Conservation (phyloP, 225 moss, liverwort and hornwort species). For the Marchantia polymorpha region DNA sequence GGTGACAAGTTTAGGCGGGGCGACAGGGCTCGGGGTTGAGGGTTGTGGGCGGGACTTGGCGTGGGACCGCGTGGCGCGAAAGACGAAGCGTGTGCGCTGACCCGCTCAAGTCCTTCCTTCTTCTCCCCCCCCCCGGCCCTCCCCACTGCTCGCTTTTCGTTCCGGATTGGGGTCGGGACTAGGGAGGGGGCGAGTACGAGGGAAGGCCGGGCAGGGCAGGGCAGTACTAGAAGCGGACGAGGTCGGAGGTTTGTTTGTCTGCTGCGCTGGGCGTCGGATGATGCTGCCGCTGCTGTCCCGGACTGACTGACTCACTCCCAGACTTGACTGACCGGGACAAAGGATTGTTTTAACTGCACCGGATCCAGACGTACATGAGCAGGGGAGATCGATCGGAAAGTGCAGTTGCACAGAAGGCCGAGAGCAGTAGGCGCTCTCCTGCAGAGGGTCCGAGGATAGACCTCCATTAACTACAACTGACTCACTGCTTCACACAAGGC, state of each 20-base stretch:
- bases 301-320: background rate
- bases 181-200: background rate
- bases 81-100: slow-evolving; percentile 14
- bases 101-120: background rate
- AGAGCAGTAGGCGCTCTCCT: background rate
- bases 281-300: background rate
- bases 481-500: background rate
- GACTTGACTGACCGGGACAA: background rate
- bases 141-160: background rate
- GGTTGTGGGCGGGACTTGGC: slow-evolving; percentile 3
- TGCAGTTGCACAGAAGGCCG: background rate
- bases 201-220: background rate
- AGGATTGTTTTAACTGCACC: background rate
- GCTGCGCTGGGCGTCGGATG: background rate
- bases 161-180: background rate
- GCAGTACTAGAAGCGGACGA: background rate
- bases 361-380: background rate
- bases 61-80: slow-evolving; percentile 1
- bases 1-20: background rate
- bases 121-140: background rate
- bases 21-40: no score
- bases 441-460: background rate
- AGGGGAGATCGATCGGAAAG: background rate
- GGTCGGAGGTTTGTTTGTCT: background rate
- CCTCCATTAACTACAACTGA: background rate